Evolutionary conservation across 352 stramenopile species (phyloP).

Genomic region (Phytophthora capsici): DNA sequence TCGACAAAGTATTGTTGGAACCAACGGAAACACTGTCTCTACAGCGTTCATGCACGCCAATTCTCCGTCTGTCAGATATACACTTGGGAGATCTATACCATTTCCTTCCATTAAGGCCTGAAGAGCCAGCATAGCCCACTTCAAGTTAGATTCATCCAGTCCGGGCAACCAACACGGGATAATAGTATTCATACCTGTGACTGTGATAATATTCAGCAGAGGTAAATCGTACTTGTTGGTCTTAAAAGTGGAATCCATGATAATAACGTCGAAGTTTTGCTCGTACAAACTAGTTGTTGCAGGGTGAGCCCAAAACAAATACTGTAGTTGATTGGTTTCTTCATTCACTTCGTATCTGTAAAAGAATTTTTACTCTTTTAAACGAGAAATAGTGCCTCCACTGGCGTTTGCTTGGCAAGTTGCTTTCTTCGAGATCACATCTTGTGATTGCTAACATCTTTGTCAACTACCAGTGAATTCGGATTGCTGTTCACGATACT

Average conservation of each 20-base stretch:
- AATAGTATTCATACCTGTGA: background rate
- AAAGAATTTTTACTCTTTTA: background rate
- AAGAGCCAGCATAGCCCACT: too few relatives aligned
- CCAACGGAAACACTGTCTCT: background rate
- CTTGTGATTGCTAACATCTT: background rate
- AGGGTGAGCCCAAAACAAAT: background rate
- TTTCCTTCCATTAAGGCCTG: background rate
- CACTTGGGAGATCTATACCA: background rate
- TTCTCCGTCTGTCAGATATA: background rate
- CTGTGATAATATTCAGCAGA: background rate
- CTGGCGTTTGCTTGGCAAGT: background rate
- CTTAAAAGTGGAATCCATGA: background rate
- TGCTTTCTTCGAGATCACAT: background rate
- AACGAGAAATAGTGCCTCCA: background rate
- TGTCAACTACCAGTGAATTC: background rate
- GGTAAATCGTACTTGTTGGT: conserved; percentile 5
- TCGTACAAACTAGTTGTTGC: background rate
- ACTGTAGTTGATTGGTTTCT: background rate
- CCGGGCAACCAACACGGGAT: background rate
- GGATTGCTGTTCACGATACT: background rate
- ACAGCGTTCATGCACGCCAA: background rate
- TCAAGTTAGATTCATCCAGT: background rate
- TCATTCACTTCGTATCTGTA: background rate
- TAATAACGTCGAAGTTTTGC: background rate
- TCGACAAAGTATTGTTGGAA: background rate